These are phyloP conservation scores for Kluyveromyces nonfermentans DNA, from an alignment of 805 yeast species.

Conservation along the genomic window DNA sequence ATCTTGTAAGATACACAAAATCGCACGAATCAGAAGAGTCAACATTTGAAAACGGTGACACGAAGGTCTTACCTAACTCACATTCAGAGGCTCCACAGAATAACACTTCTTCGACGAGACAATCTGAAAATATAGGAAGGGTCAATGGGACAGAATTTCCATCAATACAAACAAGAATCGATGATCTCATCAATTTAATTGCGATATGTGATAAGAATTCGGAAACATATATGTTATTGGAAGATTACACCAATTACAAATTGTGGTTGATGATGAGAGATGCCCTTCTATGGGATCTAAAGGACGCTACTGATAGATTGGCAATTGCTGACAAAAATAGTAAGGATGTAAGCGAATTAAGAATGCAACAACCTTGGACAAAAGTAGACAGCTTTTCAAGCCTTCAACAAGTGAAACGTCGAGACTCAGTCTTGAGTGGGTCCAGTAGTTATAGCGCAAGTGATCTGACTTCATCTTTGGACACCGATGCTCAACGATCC, in stretches of 20 bases:
- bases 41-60: background rate
- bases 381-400: slow-evolving; percentile 1
- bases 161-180: slow-evolving; percentile 9
- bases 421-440: slow-evolving; percentile 10
- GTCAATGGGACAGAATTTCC: background rate
- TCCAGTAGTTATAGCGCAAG: slow-evolving; percentile 17
- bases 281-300: slow-evolving; percentile 27
- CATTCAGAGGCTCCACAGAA: slow-evolving; percentile 5
- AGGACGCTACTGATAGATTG: slow-evolving; percentile 5
- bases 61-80: slow-evolving; percentile 4
- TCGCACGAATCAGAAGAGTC: slow-evolving; percentile 2
- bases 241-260: slow-evolving; percentile 25
- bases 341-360: background rate
- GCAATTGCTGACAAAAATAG: background rate
- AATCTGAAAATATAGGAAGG: background rate
- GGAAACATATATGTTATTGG: slow-evolving; percentile 22
- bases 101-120: background rate
- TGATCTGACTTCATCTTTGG: slow-evolving; percentile 7
- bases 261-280: slow-evolving; percentile 27
- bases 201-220: slow-evolving; percentile 28
- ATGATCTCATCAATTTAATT: slow-evolving; percentile 19
- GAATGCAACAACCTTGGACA: background rate
- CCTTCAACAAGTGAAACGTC: background rate
- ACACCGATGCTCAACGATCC: background rate
- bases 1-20: slow-evolving; percentile 12